Evolutionary conservation across 202 grass and related monocot species (phyloP), one percentile per base, ranked within the genome.

Genomic region (Carex sylvatica): DNA sequence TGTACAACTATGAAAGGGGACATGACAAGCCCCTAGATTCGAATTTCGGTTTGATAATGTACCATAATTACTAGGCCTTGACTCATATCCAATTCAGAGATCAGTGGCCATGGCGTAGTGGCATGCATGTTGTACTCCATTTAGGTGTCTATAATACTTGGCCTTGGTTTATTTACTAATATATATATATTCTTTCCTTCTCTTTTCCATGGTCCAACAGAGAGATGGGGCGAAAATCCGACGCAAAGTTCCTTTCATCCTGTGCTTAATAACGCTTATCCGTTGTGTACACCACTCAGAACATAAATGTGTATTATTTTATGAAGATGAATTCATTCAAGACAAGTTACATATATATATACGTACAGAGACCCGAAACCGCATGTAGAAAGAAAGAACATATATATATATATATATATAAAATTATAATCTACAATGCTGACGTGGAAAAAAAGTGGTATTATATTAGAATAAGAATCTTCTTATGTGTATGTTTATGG

Each of bases 61-160:
- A 67, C 40, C 63, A 68, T 55, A 82, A 53, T 82, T 82, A 82
- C 80, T 82, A 82, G 80, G 15, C 7, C 15, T 68, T 42, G 82
- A 84, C 59, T 84, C 82, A 84, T 76, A 74, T 84, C 82, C 82
- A 84, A 84, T 84, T 77, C 82, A 78, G 70, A 78, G 14, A 70
- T 59, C 33, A 71, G 65, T 42, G 65, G 54, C 65, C 30, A 61
- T 83, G 81, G 65, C 13, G 69, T 81, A 81, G 79, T 82, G 80
- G 62, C 26, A 2, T 30, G 42, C 46, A 82, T 82, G 80, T 82
- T 82, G 80, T 82, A 70, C 47, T 33, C 61, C 80, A 82, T 82
- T 82, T 22, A 67, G 40, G 6, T 82, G 42, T 82, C n/a, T 69
- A 49, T 47, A 53, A 65, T 65, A 81, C 47, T 54, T 81, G 7